Evolutionary conservation across 805 yeast genomes (phyloP), one percentile per base, ranked within the genome.

Genomic region (Candida maesae): DNA sequence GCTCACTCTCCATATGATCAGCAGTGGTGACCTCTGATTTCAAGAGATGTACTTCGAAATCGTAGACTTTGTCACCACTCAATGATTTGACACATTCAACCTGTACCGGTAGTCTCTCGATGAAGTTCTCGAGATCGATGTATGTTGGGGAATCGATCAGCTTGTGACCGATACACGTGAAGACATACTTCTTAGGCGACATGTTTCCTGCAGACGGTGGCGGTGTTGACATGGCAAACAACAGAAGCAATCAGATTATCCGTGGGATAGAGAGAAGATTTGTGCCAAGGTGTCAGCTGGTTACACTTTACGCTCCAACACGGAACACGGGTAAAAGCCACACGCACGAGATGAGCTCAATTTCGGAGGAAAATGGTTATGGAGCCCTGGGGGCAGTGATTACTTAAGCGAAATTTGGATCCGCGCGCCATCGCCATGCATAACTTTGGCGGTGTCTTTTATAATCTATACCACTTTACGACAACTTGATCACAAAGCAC

Each of bases 61-160:
- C 78, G 30, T 65, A 56, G 4, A 70, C 78, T 39, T 68, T 64
- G 17, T 55, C 53, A 3, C 53, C 50, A 34, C 68, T 59, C 14
- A 68, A 48, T 10, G 55, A 56, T 10, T 48, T 47, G n/a, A 57
- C 52, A 1, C 55, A 37, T n/a, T 47, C 41, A 20, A 67, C 41
- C 37, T 51, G 53, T 6, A 67, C 32, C 3, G 70, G 66, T 6
- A 67, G 49, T 0, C 52, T 38, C 17, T 53, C 47, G 12, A 69
- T 30, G 23, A 63, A 48, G 5, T 25, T 33, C 17, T 59, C 53
- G 8, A 68, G 49, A 5, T 50, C 39, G 6, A 46, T 44, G 21
- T 50, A 52, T 3, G 51, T 46, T 2, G 42, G 47, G 2, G 53
- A 43, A 9, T 59, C 49, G 16, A 50, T 38, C 8, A 28, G 18